Evolutionary conservation across 169 alveolate species (phyloP).

Genomic region (Plasmodium inui): DNA sequence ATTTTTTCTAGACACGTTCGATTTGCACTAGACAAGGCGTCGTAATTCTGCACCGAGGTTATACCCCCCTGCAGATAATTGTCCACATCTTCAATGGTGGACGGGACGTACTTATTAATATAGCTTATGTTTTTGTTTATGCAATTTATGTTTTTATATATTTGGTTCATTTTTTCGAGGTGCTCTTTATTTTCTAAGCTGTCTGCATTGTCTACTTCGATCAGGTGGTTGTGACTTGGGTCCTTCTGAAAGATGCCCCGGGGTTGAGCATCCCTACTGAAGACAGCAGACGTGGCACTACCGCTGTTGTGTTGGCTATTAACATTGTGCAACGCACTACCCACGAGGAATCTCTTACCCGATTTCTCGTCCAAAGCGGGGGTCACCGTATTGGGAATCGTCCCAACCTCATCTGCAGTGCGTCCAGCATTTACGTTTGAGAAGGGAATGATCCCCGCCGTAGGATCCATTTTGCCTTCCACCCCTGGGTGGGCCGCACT

Average conservation of each 20-base stretch:
- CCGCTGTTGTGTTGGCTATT: neutral
- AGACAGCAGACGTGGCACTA: neutral
- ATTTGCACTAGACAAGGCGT: conserved; percentile 14
- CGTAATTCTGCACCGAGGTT: conserved; percentile 23
- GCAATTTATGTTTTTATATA: conserved; percentile 57
- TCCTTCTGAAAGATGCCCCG: neutral
- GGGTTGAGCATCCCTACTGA: neutral
- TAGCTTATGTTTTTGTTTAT: conserved; percentile 60
- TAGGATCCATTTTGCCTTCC: neutral
- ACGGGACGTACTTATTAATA: conserved; percentile 39
- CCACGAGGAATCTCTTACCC: neutral
- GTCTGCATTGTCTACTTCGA: conserved; percentile 3
- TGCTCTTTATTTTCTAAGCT: conserved; percentile 35
- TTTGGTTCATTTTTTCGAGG: conserved; percentile 41
- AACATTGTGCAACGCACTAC: neutral
- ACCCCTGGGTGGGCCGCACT: neutral
- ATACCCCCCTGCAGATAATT: conserved; percentile 5
- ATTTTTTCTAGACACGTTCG: conserved; percentile 14
- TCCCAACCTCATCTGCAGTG: neutral
- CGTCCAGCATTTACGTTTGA: neutral
- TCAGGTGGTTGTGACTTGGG: neutral
- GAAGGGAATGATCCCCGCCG: neutral
- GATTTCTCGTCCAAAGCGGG: neutral
- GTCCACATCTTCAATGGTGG: conserved; percentile 20
- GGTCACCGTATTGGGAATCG: neutral